phyloP scores from a whole-genome alignment of 768 basidiomycete genomes.

The Boletus rufocinnamomeus region DNA sequence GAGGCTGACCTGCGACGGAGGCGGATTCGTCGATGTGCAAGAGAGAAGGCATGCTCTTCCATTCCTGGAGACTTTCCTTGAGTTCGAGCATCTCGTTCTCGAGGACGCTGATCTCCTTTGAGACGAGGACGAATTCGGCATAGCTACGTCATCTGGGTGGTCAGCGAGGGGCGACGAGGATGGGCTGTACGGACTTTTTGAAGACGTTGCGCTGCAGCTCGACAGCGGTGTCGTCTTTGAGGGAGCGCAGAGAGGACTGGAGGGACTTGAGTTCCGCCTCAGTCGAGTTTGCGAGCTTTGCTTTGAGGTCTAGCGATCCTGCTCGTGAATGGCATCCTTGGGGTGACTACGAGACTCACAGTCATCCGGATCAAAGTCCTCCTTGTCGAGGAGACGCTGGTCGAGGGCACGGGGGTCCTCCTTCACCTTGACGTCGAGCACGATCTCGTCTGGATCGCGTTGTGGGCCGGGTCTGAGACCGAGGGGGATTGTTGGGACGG shows the following conservation, averaged over 20 bases:
- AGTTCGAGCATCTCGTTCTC: conserved; percentile 98
- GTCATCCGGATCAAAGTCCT: conserved; percentile 84
- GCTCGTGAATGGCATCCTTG: background rate
- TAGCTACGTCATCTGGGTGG: conserved; percentile 56
- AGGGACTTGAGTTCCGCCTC: conserved; percentile 76
- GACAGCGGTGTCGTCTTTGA: conserved; percentile 70
- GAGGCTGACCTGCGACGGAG: conserved; percentile 50
- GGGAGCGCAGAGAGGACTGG: conserved; percentile 70
- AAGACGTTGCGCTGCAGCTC: conserved; percentile 93
- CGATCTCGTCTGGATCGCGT: conserved; percentile 50
- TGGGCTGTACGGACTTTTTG: conserved; percentile 66
- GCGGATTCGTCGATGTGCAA: conserved; percentile 87
- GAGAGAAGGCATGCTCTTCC: conserved; percentile 93
- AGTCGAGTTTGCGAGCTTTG: conserved; percentile 87
- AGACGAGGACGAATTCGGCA: conserved; percentile 93
- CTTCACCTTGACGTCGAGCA: conserved; percentile 38
- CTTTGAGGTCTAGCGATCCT: conserved; percentile 60
- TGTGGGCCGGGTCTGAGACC: conserved; percentile 39
- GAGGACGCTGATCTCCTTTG: conserved; percentile 93
- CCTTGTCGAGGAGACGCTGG: conserved; percentile 64
- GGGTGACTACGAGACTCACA: conserved; percentile 54
- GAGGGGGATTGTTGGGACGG: conserved; percentile 58
- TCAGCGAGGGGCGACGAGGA: conserved; percentile 8
- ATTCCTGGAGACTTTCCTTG: conserved; percentile 91
- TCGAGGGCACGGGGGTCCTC: conserved; percentile 67